phyloP scores from a whole-genome alignment of 768 basidiomycete genomes.

The Mycena indigotica region DNA sequence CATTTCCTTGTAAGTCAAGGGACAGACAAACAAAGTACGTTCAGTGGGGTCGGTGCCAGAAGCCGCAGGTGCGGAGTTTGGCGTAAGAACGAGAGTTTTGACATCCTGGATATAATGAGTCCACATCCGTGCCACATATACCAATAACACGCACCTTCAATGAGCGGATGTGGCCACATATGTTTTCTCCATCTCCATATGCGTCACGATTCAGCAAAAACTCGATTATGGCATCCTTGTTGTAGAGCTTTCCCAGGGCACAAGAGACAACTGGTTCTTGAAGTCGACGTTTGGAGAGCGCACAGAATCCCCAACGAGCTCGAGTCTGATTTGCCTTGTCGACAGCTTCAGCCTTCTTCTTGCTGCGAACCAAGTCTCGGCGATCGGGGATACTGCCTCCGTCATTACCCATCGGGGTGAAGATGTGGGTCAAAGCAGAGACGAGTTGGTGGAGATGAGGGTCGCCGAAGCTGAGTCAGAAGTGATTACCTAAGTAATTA shows the following conservation, averaged over 20 bases:
- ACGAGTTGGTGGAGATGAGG: not conserved
- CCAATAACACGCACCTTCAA: conserved; percentile 66
- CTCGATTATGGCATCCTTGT: conserved; percentile 92
- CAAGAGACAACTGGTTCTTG: conserved; percentile 91
- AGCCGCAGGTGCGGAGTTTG: conserved; percentile 59
- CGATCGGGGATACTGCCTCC: conserved; percentile 88
- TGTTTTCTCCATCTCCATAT: conserved; percentile 89
- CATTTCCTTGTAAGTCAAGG: conserved; percentile 93
- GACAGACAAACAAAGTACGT: conserved; percentile 80
- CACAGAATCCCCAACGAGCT: conserved; percentile 91
- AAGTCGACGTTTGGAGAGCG: conserved; percentile 90
- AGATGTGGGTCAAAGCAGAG: not conserved
- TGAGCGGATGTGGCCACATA: conserved; percentile 89
- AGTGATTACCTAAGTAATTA: not conserved
- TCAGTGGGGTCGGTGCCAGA: conserved; percentile 45
- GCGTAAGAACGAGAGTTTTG: conserved; percentile 78
- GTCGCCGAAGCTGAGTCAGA: not conserved
- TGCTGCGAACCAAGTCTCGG: conserved; percentile 73
- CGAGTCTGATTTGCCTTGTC: conserved; percentile 89
- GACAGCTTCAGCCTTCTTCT: conserved; percentile 81
- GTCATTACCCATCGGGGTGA: conserved; percentile 73
- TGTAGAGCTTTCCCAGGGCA: conserved; percentile 91
- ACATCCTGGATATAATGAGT: conserved; percentile 63
- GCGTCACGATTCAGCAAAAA: conserved; percentile 80
- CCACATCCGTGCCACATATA: not conserved